phyloP scores from a whole-genome alignment of 2,329 filamentous ascomycete genomes.

The Paracorniculantispora psalliotae region DNA sequence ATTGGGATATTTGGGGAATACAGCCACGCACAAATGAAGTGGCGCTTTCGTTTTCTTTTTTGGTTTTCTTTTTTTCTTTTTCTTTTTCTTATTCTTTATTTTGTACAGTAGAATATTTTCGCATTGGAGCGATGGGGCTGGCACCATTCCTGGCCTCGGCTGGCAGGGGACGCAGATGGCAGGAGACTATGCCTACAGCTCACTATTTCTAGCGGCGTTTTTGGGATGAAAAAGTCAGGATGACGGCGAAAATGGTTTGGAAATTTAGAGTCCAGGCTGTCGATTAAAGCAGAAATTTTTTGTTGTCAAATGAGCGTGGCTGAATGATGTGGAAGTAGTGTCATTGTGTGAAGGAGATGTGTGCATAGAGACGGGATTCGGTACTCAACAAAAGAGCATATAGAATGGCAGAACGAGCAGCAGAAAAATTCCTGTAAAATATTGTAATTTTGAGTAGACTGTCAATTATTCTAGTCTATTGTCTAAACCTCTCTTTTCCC shows the following conservation, averaged over 20 bases:
- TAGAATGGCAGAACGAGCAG: too few relatives aligned
- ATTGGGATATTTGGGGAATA: background rate
- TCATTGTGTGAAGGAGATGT: background rate
- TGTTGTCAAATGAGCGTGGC: background rate
- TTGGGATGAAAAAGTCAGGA: constrained; percentile 6
- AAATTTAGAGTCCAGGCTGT: constrained; percentile 8
- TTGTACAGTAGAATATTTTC: constrained; percentile 12
- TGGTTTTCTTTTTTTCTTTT: background rate
- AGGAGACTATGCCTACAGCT: constrained; percentile 2
- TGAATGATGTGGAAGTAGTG: background rate
- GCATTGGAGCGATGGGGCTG: constrained; percentile 1
- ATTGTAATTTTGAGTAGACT: too few relatives aligned
- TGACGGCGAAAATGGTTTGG: constrained; percentile 5
- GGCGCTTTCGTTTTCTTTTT: constrained; percentile 17
- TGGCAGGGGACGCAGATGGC: background rate
- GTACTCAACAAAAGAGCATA: too few relatives aligned
- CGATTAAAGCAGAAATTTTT: background rate
- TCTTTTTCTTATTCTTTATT: constrained; percentile 1
- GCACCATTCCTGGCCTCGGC: constrained; percentile 11
- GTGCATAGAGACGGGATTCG: background rate
- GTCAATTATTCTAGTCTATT: too few relatives aligned
- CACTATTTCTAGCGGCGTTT: constrained; percentile 11
- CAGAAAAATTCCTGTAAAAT: too few relatives aligned
- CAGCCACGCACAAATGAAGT: background rate
- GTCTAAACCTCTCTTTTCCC: too few relatives aligned